Percentiles rank a stretch among this genome's conserved stretches.
Conservation (phyloP, 345 rosid species). For the Capsella bursapastoris region DNA sequence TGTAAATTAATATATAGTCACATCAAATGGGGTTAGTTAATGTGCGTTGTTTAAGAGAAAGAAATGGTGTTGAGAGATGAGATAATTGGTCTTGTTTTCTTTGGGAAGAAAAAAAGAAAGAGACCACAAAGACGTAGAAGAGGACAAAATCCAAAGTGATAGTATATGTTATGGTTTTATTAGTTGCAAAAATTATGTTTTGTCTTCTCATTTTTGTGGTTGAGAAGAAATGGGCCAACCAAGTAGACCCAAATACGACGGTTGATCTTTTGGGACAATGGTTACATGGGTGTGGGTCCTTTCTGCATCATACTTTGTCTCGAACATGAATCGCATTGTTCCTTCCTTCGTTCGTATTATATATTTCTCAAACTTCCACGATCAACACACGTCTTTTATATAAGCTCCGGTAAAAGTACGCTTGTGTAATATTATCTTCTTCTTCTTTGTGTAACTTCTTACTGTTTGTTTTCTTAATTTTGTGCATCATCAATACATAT, state of each 20-base stretch:
- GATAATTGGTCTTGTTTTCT: not conserved
- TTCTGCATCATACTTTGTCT: constrained; percentile 34
- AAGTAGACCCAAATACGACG: constrained; percentile 37
- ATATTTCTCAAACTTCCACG: too few species aligned
- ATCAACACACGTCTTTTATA: too few species aligned
- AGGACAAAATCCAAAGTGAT: constrained; percentile 25
- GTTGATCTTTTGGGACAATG: constrained; percentile 42
- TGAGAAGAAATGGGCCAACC: constrained; percentile 38
- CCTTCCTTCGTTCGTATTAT: too few species aligned
- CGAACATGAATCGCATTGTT: not conserved
- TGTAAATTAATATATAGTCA: constrained; percentile 23
- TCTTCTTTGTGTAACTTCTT: not conserved
- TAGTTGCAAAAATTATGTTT: constrained; percentile 35
- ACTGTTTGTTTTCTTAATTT: not conserved
- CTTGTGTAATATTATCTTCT: not conserved
- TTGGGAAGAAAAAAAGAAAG: not conserved
- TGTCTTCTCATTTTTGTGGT: constrained; percentile 36
- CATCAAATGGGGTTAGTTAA: constrained; percentile 27
- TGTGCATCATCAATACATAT: not conserved
- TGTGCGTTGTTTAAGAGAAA: constrained; percentile 32
- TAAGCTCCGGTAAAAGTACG: not conserved
- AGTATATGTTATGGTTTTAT: constrained; percentile 33
- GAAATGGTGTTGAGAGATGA: constrained; percentile 9
- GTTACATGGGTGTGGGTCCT: constrained; percentile 45
- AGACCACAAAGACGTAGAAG: constrained; percentile 16